phyloP scores from a whole-genome alignment of 148 eudicot genomes.

The Vaccinium vitisidaea region DNA sequence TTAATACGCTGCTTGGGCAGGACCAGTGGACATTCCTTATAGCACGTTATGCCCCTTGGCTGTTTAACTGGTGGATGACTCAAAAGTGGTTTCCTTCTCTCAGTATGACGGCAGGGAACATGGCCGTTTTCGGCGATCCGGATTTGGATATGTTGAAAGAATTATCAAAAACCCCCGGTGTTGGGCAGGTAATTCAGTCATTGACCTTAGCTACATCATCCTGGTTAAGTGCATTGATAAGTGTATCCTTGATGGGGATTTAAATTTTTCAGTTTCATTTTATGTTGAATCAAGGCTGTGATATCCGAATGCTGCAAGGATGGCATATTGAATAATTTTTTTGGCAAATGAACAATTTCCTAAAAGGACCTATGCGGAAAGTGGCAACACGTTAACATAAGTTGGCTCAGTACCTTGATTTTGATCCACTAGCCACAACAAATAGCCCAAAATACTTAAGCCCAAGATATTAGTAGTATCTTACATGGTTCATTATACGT shows the following conservation, averaged over 20 bases:
- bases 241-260: background rate
- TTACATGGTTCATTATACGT: too few species aligned
- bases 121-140: conserved; percentile 30
- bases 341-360: background rate
- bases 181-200: conserved; percentile 41
- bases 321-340: background rate
- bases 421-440: too few species aligned
- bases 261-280: too few species aligned
- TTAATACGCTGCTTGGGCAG: conserved; percentile 30
- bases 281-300: background rate
- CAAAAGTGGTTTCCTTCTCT: conserved; percentile 66
- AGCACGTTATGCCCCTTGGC: conserved; percentile 71
- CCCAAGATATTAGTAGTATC: too few species aligned
- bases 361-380: background rate
- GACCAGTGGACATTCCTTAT: conserved; percentile 60
- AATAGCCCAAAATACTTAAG: too few species aligned
- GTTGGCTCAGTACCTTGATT: too few species aligned
- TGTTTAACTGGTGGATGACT: conserved; percentile 73
- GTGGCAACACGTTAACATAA: background rate
- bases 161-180: conserved; percentile 30
- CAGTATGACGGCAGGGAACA: conserved; percentile 33
- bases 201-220: background rate
- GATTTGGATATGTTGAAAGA: conserved; percentile 55
- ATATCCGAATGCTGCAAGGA: background rate
- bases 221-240: background rate